Percentiles rank a stretch among this genome's conserved stretches.
phyloP scores from a whole-genome alignment of 768 basidiomycete species.

The Leccinellum rugosiceps region DNA sequence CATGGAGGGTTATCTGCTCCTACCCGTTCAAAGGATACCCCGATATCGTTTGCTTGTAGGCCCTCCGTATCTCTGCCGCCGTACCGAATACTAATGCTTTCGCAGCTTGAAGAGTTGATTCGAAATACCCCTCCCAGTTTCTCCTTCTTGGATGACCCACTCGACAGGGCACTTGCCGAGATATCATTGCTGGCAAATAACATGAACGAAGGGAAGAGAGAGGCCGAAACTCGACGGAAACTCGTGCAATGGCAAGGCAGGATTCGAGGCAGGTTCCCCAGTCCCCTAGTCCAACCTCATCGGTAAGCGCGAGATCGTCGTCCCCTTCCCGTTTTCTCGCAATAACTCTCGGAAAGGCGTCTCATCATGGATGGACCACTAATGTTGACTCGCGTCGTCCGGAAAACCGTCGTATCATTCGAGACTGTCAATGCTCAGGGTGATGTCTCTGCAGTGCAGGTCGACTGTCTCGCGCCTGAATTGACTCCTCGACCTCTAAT shows the following conservation, averaged over 20 bases:
- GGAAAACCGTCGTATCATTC: constrained; percentile 77
- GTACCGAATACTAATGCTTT: constrained; percentile 1
- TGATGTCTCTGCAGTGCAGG: constrained; percentile 77
- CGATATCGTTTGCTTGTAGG: constrained; percentile 91
- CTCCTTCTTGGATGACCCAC: constrained; percentile 74
- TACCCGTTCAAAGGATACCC: constrained; percentile 95
- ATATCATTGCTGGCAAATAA: constrained; percentile 86
- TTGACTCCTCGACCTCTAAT: constrained; percentile 74
- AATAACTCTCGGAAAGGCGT: constrained; percentile 46
- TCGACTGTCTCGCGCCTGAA: constrained; percentile 88
- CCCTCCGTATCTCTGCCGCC: constrained; percentile 13
- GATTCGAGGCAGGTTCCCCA: constrained; percentile 90
- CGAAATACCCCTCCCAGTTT: constrained; percentile 79
- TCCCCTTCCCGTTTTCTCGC: neutral
- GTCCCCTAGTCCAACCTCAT: constrained; percentile 98
- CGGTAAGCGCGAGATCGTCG: constrained; percentile 54
- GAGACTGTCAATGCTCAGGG: constrained; percentile 78
- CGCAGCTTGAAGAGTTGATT: constrained; percentile 76
- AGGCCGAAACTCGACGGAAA: constrained; percentile 87
- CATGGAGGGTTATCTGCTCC: constrained; percentile 87
- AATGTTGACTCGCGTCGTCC: constrained; percentile 83
- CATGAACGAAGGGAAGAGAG: constrained; percentile 98
- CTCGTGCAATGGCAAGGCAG: constrained; percentile 88
- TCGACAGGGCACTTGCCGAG: constrained; percentile 83
- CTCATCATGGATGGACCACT: constrained; percentile 92